phyloP scores from a whole-genome alignment of 495 filamentous ascomycete genomes.

The Friedmanniomyces simplex region DNA sequence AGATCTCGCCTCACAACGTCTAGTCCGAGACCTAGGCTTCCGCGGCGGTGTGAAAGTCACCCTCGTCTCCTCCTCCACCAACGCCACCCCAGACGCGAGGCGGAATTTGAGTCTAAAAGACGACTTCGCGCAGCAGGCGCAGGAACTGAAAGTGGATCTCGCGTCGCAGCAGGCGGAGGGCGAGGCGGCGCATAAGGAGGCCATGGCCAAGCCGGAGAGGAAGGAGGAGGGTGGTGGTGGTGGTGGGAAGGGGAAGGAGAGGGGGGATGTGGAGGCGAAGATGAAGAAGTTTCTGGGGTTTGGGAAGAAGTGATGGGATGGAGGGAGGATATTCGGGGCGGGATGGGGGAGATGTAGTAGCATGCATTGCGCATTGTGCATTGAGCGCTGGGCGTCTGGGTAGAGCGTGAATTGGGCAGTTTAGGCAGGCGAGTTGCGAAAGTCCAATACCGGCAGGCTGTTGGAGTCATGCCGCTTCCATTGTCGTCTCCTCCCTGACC shows the following conservation, averaged over 20 bases:
- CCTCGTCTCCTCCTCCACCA: constrained; percentile 68
- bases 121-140: constrained; percentile 55
- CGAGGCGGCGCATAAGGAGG: constrained; percentile 31
- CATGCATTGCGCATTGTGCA: too few relatives aligned
- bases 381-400: too few relatives aligned
- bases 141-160: constrained; percentile 50
- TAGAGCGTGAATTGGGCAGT: too few relatives aligned
- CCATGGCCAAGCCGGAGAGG: constrained; percentile 25
- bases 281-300: constrained; percentile 34
- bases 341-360: too few relatives aligned
- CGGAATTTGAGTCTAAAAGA: constrained; percentile 49
- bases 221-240: constrained; percentile 26
- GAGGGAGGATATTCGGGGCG: background rate
- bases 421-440: too few relatives aligned
- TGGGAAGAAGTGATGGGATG: constrained; percentile 23
- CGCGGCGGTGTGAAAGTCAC: constrained; percentile 61
- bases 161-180: constrained; percentile 32
- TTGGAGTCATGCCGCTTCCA: too few relatives aligned
- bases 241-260: constrained; percentile 21
- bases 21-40: constrained; percentile 65
- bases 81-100: constrained; percentile 37
- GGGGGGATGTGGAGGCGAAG: constrained; percentile 37
- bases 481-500: too few relatives aligned
- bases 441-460: too few relatives aligned
- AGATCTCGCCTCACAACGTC: constrained; percentile 37